phyloP scores from a whole-genome alignment of 805 yeast species.

The Zygotorulaspora sp. region DNA sequence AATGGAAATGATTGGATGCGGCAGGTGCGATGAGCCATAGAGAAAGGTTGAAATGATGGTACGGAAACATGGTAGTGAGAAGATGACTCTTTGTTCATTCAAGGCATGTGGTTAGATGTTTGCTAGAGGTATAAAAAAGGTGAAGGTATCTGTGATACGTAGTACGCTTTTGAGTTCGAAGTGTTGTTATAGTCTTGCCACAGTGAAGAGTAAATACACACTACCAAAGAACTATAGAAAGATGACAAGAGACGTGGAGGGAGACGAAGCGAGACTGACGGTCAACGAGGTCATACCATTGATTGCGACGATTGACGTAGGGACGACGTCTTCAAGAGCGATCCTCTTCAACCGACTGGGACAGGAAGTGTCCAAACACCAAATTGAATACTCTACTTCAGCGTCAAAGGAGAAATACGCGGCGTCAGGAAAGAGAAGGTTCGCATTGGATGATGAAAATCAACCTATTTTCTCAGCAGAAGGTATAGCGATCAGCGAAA shows the following conservation, averaged over 20 bases:
- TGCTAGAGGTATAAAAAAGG: background rate
- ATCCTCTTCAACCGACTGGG: conserved; percentile 73
- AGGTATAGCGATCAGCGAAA: conserved; percentile 64
- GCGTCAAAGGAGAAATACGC: conserved; percentile 50
- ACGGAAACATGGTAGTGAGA: too few species aligned
- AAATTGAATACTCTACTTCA: conserved; percentile 79
- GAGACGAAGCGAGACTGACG: conserved; percentile 11
- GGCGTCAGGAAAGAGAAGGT: conserved; percentile 44
- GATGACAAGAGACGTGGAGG: conserved; percentile 7
- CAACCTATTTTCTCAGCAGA: conserved; percentile 64
- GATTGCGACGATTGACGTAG: conserved; percentile 78
- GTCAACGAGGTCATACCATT: conserved; percentile 32
- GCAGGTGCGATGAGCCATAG: too few species aligned
- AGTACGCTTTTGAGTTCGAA: background rate
- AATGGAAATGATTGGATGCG: too few species aligned
- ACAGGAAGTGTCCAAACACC: conserved; percentile 78
- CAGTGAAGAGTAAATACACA: conserved; percentile 8
- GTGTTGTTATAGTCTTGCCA: background rate
- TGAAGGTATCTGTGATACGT: background rate
- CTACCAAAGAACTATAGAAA: conserved; percentile 4
- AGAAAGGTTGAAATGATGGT: too few species aligned
- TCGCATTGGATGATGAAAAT: conserved; percentile 34
- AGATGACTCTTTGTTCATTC: too few species aligned
- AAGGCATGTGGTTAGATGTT: background rate
- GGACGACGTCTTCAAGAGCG: conserved; percentile 88